Conservation (phyloP, 208 protist genomes). For the Acanthamoeba sp. region DNA sequence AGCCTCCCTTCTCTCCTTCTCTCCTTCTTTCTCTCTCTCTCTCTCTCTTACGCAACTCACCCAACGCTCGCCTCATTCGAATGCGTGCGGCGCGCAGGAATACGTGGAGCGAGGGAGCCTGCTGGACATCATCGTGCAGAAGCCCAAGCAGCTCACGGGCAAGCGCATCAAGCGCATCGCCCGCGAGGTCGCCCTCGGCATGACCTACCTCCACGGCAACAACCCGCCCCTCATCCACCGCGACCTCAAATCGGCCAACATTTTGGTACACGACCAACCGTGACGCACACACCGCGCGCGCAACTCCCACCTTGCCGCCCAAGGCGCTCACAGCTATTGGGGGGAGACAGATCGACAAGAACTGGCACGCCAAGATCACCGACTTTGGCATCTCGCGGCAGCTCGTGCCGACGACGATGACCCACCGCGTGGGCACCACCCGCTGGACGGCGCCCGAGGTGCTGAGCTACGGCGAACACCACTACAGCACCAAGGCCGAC, state of each 20-base stretch:
- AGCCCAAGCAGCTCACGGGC: conserved; percentile 42
- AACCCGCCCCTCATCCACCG: conserved; percentile 39
- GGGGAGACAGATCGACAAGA: conserved; percentile 6
- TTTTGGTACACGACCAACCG: background rate
- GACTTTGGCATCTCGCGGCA: conserved; percentile 55
- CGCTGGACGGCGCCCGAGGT: conserved; percentile 60
- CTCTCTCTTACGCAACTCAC: no score
- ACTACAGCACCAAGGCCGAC: conserved; percentile 64
- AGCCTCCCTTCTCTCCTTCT: no score
- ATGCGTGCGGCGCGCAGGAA: background rate
- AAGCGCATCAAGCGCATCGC: conserved; percentile 52
- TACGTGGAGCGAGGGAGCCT: conserved; percentile 45
- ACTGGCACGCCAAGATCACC: conserved; percentile 62
- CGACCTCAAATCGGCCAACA: conserved; percentile 59
- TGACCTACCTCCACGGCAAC: conserved; percentile 26
- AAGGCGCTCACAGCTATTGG: background rate
- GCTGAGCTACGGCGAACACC: conserved; percentile 14
- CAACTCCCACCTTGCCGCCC: background rate
- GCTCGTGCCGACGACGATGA: conserved; percentile 53
- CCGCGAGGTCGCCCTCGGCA: conserved; percentile 46
- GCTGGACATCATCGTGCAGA: conserved; percentile 42
- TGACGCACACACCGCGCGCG: no score
- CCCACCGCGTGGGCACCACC: conserved; percentile 29
- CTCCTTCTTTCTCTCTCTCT: no score
- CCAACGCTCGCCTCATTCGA: no score